Base-by-base conservation (phyloP, 352 stramenopile genomes). In the Pythium aristosporum region DNA sequence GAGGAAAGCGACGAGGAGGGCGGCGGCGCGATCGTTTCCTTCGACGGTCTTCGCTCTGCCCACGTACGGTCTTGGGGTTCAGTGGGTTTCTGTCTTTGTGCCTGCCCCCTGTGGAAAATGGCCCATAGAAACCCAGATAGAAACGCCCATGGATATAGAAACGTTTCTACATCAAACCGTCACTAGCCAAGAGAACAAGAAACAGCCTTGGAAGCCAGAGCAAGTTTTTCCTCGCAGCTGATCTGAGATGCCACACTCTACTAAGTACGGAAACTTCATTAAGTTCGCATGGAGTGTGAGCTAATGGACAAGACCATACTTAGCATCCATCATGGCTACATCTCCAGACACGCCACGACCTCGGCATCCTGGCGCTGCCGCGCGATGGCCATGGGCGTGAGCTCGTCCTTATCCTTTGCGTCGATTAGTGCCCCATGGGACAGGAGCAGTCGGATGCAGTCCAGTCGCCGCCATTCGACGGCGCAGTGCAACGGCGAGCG, bases 401-500 rank as follows among this genome's bases (percentile, higher is more conserved):
- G 54, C 0, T 46, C 73, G 34, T 85, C 72, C 49, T 88, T 86
- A 62, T 90, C 81, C 1, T 12, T 47, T 20, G 42, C 67, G 23
- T 75, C 43, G 3, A 60, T 32, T 0, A 53, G 36, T 2, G 79
- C 81, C 3, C 80, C 76, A 5, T 88, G 65, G 21, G 64, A 42
- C 10, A 91, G 44, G 21, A 92, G 58, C 32, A 92, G 52, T 41
- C 63, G 50, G 34, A 90, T 81, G 32, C 84, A 92, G 13, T 80
- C 70, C 10, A 84, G 56, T n/a, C 82, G 84, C 13, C 75, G 76
- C 84, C 84, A 92, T 55, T 88, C 80, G 32, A 86, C 80, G 9
- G 84, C 84, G 59, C 84, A 92, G 71, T 92, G 84, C 65, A 92
- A 52, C 5, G 84, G 78, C 39, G 79, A 83, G 13, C 84, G 78